Conservation (phyloP, 768 basidiomycete species). For the Dioszegia aurantiaca region DNA sequence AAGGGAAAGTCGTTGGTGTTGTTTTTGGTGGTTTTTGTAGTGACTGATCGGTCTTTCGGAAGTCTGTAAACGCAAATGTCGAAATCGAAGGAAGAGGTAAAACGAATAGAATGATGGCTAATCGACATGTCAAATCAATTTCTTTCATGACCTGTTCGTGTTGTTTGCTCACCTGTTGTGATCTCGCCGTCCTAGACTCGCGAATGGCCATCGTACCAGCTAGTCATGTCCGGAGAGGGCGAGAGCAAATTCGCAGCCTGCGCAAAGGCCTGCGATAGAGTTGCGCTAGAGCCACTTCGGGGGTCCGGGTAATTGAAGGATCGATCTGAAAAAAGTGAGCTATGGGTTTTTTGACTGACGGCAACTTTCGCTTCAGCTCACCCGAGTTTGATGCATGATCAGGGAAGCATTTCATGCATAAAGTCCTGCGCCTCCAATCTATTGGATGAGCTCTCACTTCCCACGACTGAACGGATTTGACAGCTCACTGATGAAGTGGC, state of each 20-base stretch:
- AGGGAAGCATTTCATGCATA: conserved; percentile 18
- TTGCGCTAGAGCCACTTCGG: background rate
- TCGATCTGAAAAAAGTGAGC: conserved; percentile 9
- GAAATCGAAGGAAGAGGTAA: too few relatives aligned
- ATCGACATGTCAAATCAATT: too few relatives aligned
- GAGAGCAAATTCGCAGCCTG: background rate
- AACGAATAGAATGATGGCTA: too few relatives aligned
- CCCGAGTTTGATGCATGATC: conserved; percentile 16
- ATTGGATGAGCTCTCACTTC: background rate
- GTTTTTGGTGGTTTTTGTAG: background rate
- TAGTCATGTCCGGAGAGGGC: too few relatives aligned
- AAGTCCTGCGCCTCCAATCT: conserved; percentile 13
- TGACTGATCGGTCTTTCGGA: too few relatives aligned
- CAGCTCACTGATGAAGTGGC: conserved; percentile 11
- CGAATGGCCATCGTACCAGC: too few relatives aligned
- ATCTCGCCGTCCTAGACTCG: too few relatives aligned
- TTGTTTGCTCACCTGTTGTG: too few relatives aligned
- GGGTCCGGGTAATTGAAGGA: conserved; percentile 12
- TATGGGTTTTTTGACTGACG: background rate
- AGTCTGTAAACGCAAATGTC: too few relatives aligned
- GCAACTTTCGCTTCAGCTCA: background rate
- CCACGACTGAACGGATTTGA: background rate
- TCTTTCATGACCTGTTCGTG: too few relatives aligned
- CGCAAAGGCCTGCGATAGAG: background rate
- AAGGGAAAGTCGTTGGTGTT: background rate